A percentile compares a stretch with the other conserved stretches of the same genome.
These are phyloP conservation scores for Penicillium canariense DNA, from an alignment of 495 filamentous ascomycete genomes.

Conservation along the genomic window DNA sequence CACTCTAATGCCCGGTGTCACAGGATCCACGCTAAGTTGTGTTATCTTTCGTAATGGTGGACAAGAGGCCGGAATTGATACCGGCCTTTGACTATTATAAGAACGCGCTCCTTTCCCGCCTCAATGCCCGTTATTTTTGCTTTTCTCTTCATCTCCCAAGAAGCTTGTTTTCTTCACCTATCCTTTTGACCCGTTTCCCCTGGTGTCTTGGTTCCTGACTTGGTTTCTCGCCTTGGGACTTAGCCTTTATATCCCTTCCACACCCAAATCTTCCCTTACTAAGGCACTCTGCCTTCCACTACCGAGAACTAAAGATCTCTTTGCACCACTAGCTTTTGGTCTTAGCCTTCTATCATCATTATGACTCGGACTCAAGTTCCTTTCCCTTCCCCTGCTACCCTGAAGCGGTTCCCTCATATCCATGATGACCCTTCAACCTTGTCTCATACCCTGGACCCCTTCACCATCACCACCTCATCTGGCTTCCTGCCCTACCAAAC, in stretches of 20 bases:
- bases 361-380: constrained; percentile 35
- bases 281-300: not conserved
- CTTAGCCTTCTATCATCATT: constrained; percentile 10
- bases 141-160: constrained; percentile 16
- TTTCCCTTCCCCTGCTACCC: constrained; percentile 36
- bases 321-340: not conserved
- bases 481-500: constrained; percentile 62
- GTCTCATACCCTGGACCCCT: constrained; percentile 58
- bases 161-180: constrained; percentile 2
- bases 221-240: constrained; percentile 26
- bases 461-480: constrained; percentile 81
- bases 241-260: constrained; percentile 28
- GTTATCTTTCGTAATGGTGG: constrained; percentile 35
- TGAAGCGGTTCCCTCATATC: constrained; percentile 55
- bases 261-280: constrained; percentile 35
- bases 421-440: constrained; percentile 58
- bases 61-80: constrained; percentile 35
- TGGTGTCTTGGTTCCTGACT: constrained; percentile 31
- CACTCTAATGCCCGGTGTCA: constrained; percentile 12
- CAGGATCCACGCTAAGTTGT: constrained; percentile 26
- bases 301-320: not conserved
- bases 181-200: constrained; percentile 17
- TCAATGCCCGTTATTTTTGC: constrained; percentile 19
- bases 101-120: constrained; percentile 38
- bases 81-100: constrained; percentile 61